phyloP scores from a whole-genome alignment of 1,284 basidiomycete genomes.

The Takashimella koratensis region DNA sequence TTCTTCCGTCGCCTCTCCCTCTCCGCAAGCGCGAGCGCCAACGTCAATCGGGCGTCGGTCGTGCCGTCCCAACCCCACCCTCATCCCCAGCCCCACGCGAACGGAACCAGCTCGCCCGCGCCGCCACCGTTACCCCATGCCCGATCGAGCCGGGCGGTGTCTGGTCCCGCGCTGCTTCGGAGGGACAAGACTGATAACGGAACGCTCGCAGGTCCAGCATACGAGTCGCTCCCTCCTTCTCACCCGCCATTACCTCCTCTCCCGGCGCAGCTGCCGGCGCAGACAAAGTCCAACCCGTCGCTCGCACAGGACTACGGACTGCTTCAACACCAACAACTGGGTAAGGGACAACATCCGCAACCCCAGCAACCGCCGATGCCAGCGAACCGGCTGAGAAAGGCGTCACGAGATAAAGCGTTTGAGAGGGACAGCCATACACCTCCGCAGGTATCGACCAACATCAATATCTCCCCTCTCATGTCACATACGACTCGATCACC shows the following conservation, averaged over 20 bases:
- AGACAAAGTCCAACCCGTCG: not conserved
- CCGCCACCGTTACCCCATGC: not conserved
- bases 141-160: not conserved
- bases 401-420: constrained; percentile 4
- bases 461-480: not conserved
- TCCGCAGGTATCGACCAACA: not conserved
- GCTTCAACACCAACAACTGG: not conserved
- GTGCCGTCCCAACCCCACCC: not conserved
- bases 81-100: not conserved
- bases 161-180: not conserved
- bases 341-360: not conserved
- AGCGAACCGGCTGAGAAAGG: too few relatives aligned
- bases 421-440: not conserved
- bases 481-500: not conserved
- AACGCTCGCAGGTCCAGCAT: constrained; percentile 9
- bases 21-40: constrained; percentile 4
- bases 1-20: constrained; percentile 25
- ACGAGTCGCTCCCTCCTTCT: constrained; percentile 9
- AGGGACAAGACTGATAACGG: constrained; percentile 1
- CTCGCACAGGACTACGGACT: not conserved
- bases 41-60: constrained; percentile 1
- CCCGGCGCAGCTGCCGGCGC: constrained; percentile 9
- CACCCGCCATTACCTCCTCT: not conserved
- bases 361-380: too few relatives aligned
- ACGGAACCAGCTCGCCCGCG: not conserved